Conservation (phyloP, 306 rosid genomes). For the Malus fusca region DNA sequence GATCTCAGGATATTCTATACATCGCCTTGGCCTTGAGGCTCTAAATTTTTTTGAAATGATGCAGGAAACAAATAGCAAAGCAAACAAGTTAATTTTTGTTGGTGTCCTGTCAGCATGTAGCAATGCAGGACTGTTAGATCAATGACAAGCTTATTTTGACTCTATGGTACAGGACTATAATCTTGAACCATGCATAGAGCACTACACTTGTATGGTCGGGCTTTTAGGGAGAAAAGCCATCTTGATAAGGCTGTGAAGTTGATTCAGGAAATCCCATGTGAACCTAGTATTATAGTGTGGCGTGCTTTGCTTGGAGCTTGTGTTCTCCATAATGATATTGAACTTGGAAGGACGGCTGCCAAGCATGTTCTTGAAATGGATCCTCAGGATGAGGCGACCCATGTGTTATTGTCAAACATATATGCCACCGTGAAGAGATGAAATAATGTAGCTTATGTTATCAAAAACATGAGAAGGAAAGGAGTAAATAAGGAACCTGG, state of each 20-base stretch:
- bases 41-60: slow-evolving; percentile 29
- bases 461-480: slow-evolving; percentile 71
- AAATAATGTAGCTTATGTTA: slow-evolving; percentile 54
- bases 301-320: slow-evolving; percentile 79
- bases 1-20: slow-evolving; percentile 43
- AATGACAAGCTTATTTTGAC: slow-evolving; percentile 36
- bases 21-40: slow-evolving; percentile 40
- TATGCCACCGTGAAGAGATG: slow-evolving; percentile 58
- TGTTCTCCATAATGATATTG: slow-evolving; percentile 56
- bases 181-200: slow-evolving; percentile 69
- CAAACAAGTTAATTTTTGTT: slow-evolving; percentile 38
- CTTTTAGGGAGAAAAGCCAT: slow-evolving; percentile 58
- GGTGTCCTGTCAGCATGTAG: slow-evolving; percentile 49
- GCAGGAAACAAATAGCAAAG: slow-evolving; percentile 30
- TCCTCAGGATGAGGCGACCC: slow-evolving; percentile 71
- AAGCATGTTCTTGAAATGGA: slow-evolving; percentile 58
- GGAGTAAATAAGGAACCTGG: slow-evolving; percentile 85
- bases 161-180: slow-evolving; percentile 30
- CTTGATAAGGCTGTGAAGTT: slow-evolving; percentile 57
- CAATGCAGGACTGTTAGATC: slow-evolving; percentile 41
- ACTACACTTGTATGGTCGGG: slow-evolving; percentile 65
- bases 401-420: slow-evolving; percentile 66
- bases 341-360: slow-evolving; percentile 54
- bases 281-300: slow-evolving; percentile 84
- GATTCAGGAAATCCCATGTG: slow-evolving; percentile 54